These are phyloP conservation scores for Mariannaea sp. DNA, from an alignment of 2,329 filamentous ascomycete species.

Conservation along the genomic window DNA sequence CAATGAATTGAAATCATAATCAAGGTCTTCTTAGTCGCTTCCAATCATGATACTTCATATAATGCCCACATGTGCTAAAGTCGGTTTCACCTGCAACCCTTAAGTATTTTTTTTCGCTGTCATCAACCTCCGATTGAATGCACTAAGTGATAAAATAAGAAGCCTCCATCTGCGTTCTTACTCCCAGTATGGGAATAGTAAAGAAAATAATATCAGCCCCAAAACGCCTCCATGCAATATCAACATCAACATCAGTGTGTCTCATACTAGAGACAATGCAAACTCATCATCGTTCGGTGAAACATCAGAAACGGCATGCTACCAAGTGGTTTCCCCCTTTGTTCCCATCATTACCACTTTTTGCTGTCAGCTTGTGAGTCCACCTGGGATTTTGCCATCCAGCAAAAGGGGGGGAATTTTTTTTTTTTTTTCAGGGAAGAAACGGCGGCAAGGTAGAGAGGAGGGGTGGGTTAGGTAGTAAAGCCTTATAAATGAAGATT, in stretches of 20 bases:
- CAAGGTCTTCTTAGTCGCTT: constrained; percentile 31
- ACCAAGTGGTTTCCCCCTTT: constrained; percentile 17
- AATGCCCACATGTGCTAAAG: constrained; percentile 8
- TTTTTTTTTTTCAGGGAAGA: constrained; percentile 8
- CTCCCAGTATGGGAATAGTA: background rate
- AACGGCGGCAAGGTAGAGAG: constrained; percentile 10
- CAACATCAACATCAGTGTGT: too few species aligned
- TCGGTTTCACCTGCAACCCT: constrained; percentile 13
- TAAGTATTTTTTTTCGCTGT: background rate
- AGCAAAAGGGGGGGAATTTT: constrained; percentile 15
- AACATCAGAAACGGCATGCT: constrained; percentile 27
- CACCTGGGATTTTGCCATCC: constrained; percentile 16
- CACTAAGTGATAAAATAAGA: constrained; percentile 12
- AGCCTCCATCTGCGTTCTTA: constrained; percentile 5
- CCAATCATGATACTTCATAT: constrained; percentile 22
- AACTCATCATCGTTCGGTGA: constrained; percentile 21
- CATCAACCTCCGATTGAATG: constrained; percentile 1
- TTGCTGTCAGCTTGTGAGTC: constrained; percentile 17
- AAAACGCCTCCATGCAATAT: constrained; percentile 21
- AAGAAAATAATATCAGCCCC: constrained; percentile 2
- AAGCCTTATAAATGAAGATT: constrained; percentile 36
- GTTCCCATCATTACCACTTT: constrained; percentile 31
- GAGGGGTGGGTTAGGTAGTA: constrained; percentile 11
- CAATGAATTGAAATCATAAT: constrained; percentile 41
- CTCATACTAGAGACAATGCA: constrained; percentile 11